Conservation (phyloP, 495 filamentous ascomycete genomes). For the Penicillium arizonense region DNA sequence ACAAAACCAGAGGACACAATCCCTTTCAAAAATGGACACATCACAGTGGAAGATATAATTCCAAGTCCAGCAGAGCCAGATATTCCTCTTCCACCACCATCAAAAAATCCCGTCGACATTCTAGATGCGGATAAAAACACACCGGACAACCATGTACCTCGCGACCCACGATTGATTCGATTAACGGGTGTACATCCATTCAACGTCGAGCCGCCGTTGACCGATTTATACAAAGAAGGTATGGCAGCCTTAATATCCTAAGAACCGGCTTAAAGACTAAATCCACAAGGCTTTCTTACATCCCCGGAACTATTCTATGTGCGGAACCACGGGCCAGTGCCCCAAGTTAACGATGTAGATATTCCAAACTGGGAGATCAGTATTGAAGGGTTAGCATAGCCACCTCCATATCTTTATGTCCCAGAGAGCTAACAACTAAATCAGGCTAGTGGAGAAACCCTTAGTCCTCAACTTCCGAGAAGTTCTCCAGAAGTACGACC, state of each 20-base stretch:
- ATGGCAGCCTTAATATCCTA: background rate
- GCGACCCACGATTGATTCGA: conserved; percentile 83
- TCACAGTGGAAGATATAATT: conserved; percentile 27
- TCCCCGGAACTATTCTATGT: conserved; percentile 94
- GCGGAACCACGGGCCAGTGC: conserved; percentile 91
- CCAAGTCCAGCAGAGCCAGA: conserved; percentile 32
- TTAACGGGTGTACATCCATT: conserved; percentile 92
- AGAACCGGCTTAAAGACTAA: background rate
- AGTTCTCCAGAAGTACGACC: conserved; percentile 72
- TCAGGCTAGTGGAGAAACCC: conserved; percentile 71
- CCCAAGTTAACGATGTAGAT: conserved; percentile 68
- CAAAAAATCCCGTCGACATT: conserved; percentile 58
- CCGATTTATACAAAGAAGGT: conserved; percentile 76
- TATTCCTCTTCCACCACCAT: conserved; percentile 71
- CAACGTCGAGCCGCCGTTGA: conserved; percentile 88
- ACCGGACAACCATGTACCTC: conserved; percentile 80
- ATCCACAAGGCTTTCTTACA: conserved; percentile 68
- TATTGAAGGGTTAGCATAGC: conserved; percentile 67
- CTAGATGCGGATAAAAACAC: conserved; percentile 77
- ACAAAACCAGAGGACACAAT: conserved; percentile 11
- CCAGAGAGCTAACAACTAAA: conserved; percentile 10
- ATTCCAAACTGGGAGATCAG: conserved; percentile 81
- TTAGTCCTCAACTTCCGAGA: conserved; percentile 72
- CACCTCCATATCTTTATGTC: background rate
- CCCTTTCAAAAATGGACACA: conserved; percentile 21